Evolutionary conservation across 2,329 filamentous ascomycete genomes (phyloP), one percentile per base, ranked within the genome.

Genomic region (Aspergillus spinulosporus): DNA sequence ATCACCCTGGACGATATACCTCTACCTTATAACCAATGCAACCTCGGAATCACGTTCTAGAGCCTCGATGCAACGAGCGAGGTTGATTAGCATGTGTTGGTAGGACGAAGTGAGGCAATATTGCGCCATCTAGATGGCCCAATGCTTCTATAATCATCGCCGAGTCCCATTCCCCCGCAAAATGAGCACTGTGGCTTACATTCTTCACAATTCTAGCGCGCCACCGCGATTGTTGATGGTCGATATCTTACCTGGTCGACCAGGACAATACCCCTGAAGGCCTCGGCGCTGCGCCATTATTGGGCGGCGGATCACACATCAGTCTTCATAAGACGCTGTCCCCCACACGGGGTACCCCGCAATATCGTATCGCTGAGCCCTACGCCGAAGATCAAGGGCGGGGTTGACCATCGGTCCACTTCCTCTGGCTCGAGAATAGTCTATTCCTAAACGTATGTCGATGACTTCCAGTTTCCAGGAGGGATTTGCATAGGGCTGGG

Each of bases 11-110:
- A 39, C 21, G 42, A 3, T 44, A 26, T 9, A 12, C 8, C 21
- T 21, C 21, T 21, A 12, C 6, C 8, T 0, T 11, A 26, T 47
- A 6, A 26, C 8, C 8, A 21, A 31, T 12, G 36, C 37, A 28
- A 40, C 57, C 57, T 55, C 57, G 57, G 57, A 14, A 46, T 36
- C 28, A 43, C 31, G 8, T n/a, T 34, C 43, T 26, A 4, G 21
- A 21, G 21, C 21, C 21, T 43, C 36, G 5, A n/a, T 29, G 5
- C 5, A 39, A 3, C 26, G 11, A 21, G 37, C 9, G 39, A 14
- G n/a, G 39, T 1, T 7, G 6, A 32, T 28, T 7, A n/a, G 47
- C 54, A 56, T 56, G 54, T 56, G 54, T 31, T 51, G 15, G 21
- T 45, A 31, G 5, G 31, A 45, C 49, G 15, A 26, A 29, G 37